Evolutionary conservation across 257 asterid genomes (phyloP).

Genomic region (Nicotiana obtusifolia): DNA sequence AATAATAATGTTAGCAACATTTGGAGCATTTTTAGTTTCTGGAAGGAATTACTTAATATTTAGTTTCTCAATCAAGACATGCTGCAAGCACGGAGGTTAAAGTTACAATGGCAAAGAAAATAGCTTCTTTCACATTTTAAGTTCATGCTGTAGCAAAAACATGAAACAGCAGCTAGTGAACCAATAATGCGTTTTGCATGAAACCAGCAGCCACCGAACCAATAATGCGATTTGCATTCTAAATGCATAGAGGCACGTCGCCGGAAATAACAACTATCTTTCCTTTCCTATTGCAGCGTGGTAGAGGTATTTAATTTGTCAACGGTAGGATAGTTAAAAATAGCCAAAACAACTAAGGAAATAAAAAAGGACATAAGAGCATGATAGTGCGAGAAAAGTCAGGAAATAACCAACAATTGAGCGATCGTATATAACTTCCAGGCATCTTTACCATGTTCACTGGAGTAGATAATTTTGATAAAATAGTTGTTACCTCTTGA

Average conservation of each 20-base stretch:
- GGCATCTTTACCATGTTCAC: not conserved
- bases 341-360: not conserved
- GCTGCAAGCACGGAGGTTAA: not conserved
- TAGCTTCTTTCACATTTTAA: not conserved
- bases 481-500: too few species aligned
- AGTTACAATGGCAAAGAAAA: not conserved
- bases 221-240: not conserved
- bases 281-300: not conserved
- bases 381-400: not conserved
- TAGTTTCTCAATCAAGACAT: not conserved
- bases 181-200: not conserved
- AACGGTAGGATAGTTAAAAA: not conserved
- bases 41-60: not conserved
- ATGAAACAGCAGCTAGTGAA: not conserved
- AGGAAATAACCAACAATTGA: not conserved
- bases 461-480: not conserved
- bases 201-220: constrained; percentile 2
- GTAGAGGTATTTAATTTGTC: not conserved
- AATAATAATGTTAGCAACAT: constrained; percentile 5
- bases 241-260: not conserved
- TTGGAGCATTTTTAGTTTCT: not conserved
- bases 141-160: not conserved
- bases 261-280: not conserved
- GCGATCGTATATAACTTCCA: not conserved
- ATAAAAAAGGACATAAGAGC: not conserved